A percentile compares a stretch with the other conserved stretches of the same genome.
Evolutionary conservation across 805 yeast species (phyloP).

Genomic region (Candida krabiensis): DNA sequence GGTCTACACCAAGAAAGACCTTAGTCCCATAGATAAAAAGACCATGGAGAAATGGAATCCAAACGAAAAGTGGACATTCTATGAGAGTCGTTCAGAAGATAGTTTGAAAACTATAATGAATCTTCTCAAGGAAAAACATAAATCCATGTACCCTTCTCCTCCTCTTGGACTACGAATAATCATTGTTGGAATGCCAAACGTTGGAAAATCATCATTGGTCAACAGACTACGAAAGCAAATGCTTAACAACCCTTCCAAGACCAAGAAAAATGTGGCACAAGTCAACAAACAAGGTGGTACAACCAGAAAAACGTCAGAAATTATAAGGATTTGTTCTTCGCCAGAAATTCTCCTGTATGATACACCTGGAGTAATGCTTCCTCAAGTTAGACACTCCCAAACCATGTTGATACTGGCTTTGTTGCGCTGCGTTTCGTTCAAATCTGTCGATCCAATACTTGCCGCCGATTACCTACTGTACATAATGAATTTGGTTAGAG

Average conservation of each 20-base stretch:
- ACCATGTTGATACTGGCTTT: slow-evolving; percentile 75
- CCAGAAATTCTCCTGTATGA: slow-evolving; percentile 77
- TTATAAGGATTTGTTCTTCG: slow-evolving; percentile 58
- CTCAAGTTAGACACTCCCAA: slow-evolving; percentile 61
- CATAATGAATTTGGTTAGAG: slow-evolving; percentile 64
- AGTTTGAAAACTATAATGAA: slow-evolving; percentile 55
- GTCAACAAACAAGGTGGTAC: slow-evolving; percentile 93
- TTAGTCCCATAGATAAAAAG: slow-evolving; percentile 42
- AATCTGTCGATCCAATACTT: slow-evolving; percentile 76
- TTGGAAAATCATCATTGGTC: slow-evolving; percentile 90
- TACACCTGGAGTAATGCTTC: slow-evolving; percentile 91
- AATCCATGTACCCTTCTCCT: slow-evolving; percentile 60
- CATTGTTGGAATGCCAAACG: slow-evolving; percentile 95
- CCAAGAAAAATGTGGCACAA: slow-evolving; percentile 63
- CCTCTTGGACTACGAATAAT: slow-evolving; percentile 79
- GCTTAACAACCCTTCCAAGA: slow-evolving; percentile 19
- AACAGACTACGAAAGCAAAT: slow-evolving; percentile 60
- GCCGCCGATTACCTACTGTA: slow-evolving; percentile 84
- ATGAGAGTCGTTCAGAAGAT: slow-evolving; percentile 51
- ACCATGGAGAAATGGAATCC: slow-evolving; percentile 34
- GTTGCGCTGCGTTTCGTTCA: slow-evolving; percentile 71
- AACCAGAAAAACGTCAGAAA: slow-evolving; percentile 74
- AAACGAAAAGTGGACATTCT: slow-evolving; percentile 33
- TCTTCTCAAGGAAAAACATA: slow-evolving; percentile 45
- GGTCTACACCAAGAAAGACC: slow-evolving; percentile 76